Conservation (phyloP, 1,139 yeast species). For the Lizanozyma gosingica region DNA sequence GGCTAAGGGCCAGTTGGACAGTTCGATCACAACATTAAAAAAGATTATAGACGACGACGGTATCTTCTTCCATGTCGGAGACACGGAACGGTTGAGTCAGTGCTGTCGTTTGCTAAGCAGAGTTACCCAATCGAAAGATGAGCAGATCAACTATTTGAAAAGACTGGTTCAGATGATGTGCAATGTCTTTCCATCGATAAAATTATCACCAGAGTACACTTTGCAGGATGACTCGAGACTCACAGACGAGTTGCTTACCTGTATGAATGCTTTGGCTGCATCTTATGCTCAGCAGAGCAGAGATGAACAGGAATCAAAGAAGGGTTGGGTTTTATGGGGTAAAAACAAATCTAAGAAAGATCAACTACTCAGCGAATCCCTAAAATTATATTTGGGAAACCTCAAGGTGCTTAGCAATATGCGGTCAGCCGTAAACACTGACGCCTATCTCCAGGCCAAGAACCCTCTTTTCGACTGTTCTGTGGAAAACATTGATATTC, state of each 20-base stretch:
- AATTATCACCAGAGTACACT: conserved; percentile 18
- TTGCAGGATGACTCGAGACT: conserved; percentile 20
- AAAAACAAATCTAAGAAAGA: conserved; percentile 5
- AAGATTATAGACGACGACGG: conserved; percentile 29
- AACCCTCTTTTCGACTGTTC: conserved; percentile 31
- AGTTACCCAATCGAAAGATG: conserved; percentile 14
- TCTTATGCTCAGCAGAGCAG: conserved; percentile 15
- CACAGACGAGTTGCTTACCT: conserved; percentile 30
- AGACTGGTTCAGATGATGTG: conserved; percentile 34
- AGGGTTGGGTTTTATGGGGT: background rate
- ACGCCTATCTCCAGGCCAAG: conserved; percentile 17
- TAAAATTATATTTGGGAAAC: conserved; percentile 32
- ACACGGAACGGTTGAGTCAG: conserved; percentile 34
- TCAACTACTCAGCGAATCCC: conserved; percentile 15
- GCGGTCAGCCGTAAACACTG: conserved; percentile 12
- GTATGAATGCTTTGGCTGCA: conserved; percentile 30
- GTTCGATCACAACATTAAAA: conserved; percentile 21
- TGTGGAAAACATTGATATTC: background rate
- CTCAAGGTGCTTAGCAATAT: conserved; percentile 20
- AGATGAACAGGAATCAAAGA: conserved; percentile 1
- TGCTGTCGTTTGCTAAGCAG: conserved; percentile 31
- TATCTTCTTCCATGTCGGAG: conserved; percentile 33
- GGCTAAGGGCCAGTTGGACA: conserved; percentile 32
- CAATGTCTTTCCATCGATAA: conserved; percentile 19
- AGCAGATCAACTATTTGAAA: conserved; percentile 26